These are phyloP conservation scores for Entomortierella lignicola DNA, from an alignment of 192 early-diverging fungal genomes.

Conservation along the genomic window DNA sequence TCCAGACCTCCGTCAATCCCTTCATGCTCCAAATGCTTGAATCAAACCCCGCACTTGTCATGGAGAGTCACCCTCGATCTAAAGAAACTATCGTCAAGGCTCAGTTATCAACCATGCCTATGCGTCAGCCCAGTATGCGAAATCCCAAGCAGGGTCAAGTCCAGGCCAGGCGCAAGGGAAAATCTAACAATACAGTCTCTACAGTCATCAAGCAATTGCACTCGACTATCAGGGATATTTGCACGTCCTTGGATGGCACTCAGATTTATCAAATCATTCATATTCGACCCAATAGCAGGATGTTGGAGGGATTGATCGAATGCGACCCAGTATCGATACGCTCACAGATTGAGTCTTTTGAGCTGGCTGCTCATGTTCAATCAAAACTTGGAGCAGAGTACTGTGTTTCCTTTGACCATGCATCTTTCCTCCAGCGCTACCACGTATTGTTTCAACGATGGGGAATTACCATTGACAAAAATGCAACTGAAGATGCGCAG, in stretches of 20 bases:
- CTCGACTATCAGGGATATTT: conserved; percentile 80
- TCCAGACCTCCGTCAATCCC: conserved; percentile 74
- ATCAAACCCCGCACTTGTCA: conserved; percentile 76
- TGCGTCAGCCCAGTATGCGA: conserved; percentile 77
- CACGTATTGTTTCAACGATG: conserved; percentile 62
- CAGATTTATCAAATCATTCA: conserved; percentile 88
- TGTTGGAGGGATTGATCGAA: conserved; percentile 36
- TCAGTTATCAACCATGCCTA: conserved; percentile 79
- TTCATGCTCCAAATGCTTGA: conserved; percentile 82
- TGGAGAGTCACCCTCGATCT: conserved; percentile 79
- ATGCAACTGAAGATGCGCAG: conserved; percentile 2
- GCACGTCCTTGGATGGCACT: conserved; percentile 81
- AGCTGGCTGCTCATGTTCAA: conserved; percentile 20
- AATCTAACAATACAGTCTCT: conserved; percentile 52
- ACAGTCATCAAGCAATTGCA: conserved; percentile 71
- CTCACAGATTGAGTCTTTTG: conserved; percentile 39
- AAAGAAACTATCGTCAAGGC: conserved; percentile 79
- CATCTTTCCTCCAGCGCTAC: conserved; percentile 81
- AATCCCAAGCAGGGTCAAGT: conserved; percentile 52
- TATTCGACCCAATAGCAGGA: conserved; percentile 76
- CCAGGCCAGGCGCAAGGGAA: conserved; percentile 37
- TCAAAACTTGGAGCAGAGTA: conserved; percentile 64
- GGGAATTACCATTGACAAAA: conserved; percentile 16
- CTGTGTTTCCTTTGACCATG: conserved; percentile 72
- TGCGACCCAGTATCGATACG: conserved; percentile 45